Evolutionary conservation across 1,284 basidiomycete genomes (phyloP), one percentile per base, ranked within the genome.

Genomic region (Sutorius eximius): DNA sequence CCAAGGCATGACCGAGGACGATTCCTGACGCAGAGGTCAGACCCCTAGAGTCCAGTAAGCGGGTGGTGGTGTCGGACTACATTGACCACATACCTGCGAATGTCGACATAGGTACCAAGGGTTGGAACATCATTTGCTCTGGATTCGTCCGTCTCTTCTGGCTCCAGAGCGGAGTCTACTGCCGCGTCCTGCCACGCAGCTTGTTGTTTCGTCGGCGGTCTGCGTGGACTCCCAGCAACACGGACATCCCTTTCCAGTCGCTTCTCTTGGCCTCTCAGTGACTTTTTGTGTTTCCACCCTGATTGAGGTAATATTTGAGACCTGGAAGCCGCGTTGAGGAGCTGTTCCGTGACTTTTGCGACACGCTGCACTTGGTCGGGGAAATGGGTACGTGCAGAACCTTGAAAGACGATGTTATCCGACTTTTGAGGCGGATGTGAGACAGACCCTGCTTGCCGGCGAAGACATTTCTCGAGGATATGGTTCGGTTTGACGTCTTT

Each of bases 91-190:
- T 60, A 84, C 86, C 79, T 79, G 58, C 86, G 76, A 33, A 84
- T 64, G 60, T 88, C 86, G 29, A 88, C 73, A 50, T 86, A 82
- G 16, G 82, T 76, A 0, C 86, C 86, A 3, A 76, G 50, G 15
- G 41, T 44, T 16, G 65, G 62, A n/a, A 65, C 53, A 33, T 61
- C 63, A 34, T 24, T 52, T 33, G 30, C 42, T 24, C 32, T 15
- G 8, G 51, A 40, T 7, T 65, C 67, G 11, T 61, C 65, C 13
- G 37, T 37, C 36, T 58, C 64, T 29, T 69, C 57, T 4, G 55
- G 40, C 24, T 46, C 53, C 37, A 34, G 33, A n/a, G 37, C 22
- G 34, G 51, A 16, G 37, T 60, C 55, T 29, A 37, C 38, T 15
- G 49, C 40, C 33, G 59, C 56, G 40, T 61, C 64, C 13, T 60